Base-by-base conservation (phyloP, 2,329 filamentous ascomycete species). In the Alternaria arborescens region DNA sequence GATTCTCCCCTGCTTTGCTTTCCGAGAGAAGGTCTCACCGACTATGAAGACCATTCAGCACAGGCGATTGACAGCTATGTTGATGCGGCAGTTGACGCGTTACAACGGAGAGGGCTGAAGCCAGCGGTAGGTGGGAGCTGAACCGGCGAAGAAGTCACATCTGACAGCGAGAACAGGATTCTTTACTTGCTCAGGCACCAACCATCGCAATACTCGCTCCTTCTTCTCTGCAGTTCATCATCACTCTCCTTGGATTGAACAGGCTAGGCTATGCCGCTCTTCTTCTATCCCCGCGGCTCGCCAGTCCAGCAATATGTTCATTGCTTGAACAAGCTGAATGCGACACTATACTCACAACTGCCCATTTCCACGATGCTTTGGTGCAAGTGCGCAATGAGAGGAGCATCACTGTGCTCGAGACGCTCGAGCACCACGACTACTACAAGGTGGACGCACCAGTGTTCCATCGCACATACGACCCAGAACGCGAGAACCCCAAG, bases 201-300 rank as follows among this genome's bases (percentile, higher is more conserved):
- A 66, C 68, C 12, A 78, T 87, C 24, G 84, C 81, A 1, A 68
- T 88, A 11, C 74, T 88, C 3, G 85, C 83, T 0, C 79, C 81
- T 0, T 87, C 85, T 1, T 83, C 84, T 62, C 77, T 88, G 10
- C 83, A 86, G 55, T 86, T 86, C 60, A 78, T 87, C 38, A 76
- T 87, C 36, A 83, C 84, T 4, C 77, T 85, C 42, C 79, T 88
- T 44, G 86, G 84, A 0, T 68, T 89, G 48, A 82, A 81, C 28
- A 82, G 85, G 61, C 75, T 88, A 12, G 86, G 87, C 8, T 85
- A 86, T 74, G 82, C 85, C 0, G 79, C 82, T 3, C 74, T 88
- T 1, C 81, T 87, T 34, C 77, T 88, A 2, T 87, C 85, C 0
- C 86, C 84, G 2, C 77, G 86, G 7, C 79, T 88, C 3, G 80